phyloP scores from a whole-genome alignment of 345 rosid genomes.

The Eucalyptus caleyi region DNA sequence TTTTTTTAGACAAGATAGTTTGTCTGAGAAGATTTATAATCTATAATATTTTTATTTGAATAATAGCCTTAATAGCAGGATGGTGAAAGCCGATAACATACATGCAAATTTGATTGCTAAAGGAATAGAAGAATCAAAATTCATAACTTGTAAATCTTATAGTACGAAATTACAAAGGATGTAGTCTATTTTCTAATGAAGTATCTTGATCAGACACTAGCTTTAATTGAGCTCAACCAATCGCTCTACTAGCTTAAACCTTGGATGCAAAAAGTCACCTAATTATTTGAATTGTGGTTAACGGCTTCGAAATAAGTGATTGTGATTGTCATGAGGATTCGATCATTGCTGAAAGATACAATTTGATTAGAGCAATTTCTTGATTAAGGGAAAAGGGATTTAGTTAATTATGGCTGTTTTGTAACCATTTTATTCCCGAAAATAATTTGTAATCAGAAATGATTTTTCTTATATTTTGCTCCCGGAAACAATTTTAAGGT shows the following conservation, averaged over 20 bases:
- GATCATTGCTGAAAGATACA: not conserved
- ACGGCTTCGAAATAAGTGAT: not conserved
- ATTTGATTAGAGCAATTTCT: not conserved
- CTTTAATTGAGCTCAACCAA: not conserved
- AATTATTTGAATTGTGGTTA: not conserved
- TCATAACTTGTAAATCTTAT: not conserved
- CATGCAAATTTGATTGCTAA: not conserved
- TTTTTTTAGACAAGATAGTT: too few species aligned
- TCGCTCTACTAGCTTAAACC: not conserved
- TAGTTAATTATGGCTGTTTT: accelerated
- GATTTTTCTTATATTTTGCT: too few species aligned
- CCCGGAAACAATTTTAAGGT: too few species aligned
- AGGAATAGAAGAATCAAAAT: not conserved
- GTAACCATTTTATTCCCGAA: accelerated
- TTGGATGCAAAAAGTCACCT: not conserved
- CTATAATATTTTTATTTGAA: too few species aligned
- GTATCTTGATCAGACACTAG: not conserved
- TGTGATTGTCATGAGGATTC: not conserved
- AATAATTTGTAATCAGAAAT: accelerated
- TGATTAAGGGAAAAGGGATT: not conserved
- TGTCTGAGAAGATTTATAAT: not conserved
- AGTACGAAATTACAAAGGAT: not conserved
- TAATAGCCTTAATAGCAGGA: not conserved
- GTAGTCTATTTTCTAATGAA: not conserved
- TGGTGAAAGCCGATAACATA: not conserved